Evolutionary conservation across 495 filamentous ascomycete species (phyloP), one percentile per base, ranked within the genome.

Genomic region (Penicillium taxi): DNA sequence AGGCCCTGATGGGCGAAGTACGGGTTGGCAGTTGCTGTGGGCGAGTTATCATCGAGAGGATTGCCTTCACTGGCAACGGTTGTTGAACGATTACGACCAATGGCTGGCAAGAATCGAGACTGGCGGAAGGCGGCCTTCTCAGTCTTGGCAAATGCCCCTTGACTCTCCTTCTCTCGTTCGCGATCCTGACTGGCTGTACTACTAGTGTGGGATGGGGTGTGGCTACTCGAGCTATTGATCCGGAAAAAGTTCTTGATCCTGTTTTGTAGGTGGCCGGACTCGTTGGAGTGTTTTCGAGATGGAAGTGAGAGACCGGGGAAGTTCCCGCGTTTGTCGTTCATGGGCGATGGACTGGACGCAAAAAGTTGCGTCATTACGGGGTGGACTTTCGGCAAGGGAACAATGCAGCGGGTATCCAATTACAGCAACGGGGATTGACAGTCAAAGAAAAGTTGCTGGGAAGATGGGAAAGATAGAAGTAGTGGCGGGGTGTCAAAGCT

Each of bases 221-320:
- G 75, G 56, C 63, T 78, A 45, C 68, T 63, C 24, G 72, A 69
- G 50, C 70, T 84, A 61, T 84, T 95, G 67, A 96, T 94, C 52
- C 91, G 86, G 70, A 98, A 98, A 70, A 96, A 96, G 58, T 90
- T 94, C 75, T 83, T 93, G 60, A 98, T 77, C 59, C 82, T 88
- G 56, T 89, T 83, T 22, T 82, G 86, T 50, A 94, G 78, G 50
- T 91, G 84, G 59, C 60, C 59, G 2, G 66, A 64, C 14, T 67
- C 58, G 44, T 61, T 65, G 25, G 69, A 58, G 38, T 72, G 70
- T 50, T 73, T 73, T 47, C 70, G 70, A 38, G 64, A 61, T 13
- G 65, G 50, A 23, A 70, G 47, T 32, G 64, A 64, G 13, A 70
- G 58, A 46, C 63, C 50, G 36, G 63, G 53, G 44, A 69, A 65